These are phyloP conservation scores for Hansenula anomala DNA, from an alignment of 1,139 yeast genomes.

Conservation along the genomic window DNA sequence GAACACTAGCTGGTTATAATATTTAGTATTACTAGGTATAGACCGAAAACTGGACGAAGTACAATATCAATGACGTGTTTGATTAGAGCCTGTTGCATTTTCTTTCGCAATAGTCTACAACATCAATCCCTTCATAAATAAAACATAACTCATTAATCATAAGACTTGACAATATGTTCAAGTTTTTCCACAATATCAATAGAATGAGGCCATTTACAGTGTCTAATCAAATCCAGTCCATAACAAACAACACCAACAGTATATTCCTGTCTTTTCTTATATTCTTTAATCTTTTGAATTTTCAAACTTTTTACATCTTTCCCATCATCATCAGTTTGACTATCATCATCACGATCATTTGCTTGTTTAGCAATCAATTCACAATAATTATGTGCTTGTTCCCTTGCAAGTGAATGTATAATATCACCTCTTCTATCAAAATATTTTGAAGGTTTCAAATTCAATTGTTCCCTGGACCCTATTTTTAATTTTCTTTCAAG, in stretches of 20 bases:
- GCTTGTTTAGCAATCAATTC: background rate
- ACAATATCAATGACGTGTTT: no score
- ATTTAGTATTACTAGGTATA: no score
- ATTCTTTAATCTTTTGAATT: background rate
- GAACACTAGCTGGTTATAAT: no score
- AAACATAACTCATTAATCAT: no score
- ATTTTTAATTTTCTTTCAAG: background rate
- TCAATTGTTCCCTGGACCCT: background rate
- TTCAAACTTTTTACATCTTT: background rate
- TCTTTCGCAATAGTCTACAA: no score
- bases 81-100: no score
- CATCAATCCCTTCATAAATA: no score
- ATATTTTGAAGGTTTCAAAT: background rate
- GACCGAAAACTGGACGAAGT: no score
- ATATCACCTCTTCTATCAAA: background rate
- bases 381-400: background rate
- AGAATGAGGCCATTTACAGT: constrained; percentile 1
- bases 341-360: background rate
- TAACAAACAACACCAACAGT: constrained; percentile 1
- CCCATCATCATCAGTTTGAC: background rate
- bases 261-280: background rate
- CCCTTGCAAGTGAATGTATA: background rate
- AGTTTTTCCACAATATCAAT: background rate
- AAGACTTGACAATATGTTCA: background rate
- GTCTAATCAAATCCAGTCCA: background rate